phyloP scores from a whole-genome alignment of 2,329 filamentous ascomycete genomes.

The Fusarium torulosum region DNA sequence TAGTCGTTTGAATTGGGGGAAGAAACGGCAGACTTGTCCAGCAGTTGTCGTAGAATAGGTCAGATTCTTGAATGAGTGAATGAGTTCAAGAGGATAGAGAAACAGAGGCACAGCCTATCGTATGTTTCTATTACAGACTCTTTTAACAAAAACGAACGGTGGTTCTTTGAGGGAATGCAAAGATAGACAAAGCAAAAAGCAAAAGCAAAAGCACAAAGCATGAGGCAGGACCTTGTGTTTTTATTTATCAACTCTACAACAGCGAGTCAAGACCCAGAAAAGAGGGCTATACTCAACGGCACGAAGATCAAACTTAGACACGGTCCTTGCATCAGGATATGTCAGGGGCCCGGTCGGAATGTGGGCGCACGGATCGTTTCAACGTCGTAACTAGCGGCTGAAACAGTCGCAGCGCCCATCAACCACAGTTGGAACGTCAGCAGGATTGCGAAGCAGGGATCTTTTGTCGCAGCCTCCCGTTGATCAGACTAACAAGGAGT shows the following conservation, averaged over 20 bases:
- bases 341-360: slow-evolving; percentile 30
- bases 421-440: slow-evolving; percentile 17
- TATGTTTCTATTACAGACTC: slow-evolving; percentile 24
- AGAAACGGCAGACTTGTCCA: slow-evolving; percentile 43
- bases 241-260: slow-evolving; percentile 23
- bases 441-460: slow-evolving; percentile 26
- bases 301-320: slow-evolving; percentile 8
- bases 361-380: slow-evolving; percentile 46
- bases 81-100: slow-evolving; percentile 14
- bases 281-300: neutral
- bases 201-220: neutral
- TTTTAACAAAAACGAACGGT: slow-evolving; percentile 31
- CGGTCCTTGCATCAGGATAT: slow-evolving; percentile 38
- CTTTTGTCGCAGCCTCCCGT: slow-evolving; percentile 28
- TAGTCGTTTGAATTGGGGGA: slow-evolving; percentile 1
- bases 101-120: slow-evolving; percentile 45
- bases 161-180: slow-evolving; percentile 31
- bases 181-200: slow-evolving; percentile 15
- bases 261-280: slow-evolving; percentile 18
- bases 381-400: slow-evolving; percentile 43
- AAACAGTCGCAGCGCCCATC: slow-evolving; percentile 38
- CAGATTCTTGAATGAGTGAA: slow-evolving; percentile 26
- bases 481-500: slow-evolving; percentile 35
- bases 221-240: slow-evolving; percentile 6
- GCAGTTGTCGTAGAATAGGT: slow-evolving; percentile 32